Evolutionary conservation across 2,329 filamentous ascomycete genomes (phyloP).

Genomic region (Ciborinia camelliae): DNA sequence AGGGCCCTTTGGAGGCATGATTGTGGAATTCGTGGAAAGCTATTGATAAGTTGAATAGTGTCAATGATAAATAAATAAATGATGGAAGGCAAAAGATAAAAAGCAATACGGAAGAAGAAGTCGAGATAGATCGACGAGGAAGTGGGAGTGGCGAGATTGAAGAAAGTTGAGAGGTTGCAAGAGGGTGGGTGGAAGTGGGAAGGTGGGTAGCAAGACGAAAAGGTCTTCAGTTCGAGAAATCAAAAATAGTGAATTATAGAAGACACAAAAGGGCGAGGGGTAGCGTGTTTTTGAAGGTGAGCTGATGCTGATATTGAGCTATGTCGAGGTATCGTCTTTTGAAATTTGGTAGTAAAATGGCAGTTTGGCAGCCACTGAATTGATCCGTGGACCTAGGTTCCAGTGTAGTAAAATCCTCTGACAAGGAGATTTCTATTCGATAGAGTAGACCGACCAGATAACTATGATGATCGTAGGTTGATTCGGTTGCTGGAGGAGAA

Average conservation of each 20-base stretch:
- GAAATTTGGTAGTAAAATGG: background rate
- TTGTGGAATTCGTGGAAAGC: background rate
- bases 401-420: background rate
- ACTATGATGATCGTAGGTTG: background rate
- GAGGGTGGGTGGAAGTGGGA: background rate
- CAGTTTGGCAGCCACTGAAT: background rate
- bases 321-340: background rate
- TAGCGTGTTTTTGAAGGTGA: background rate
- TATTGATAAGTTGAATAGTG: background rate
- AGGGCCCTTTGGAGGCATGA: background rate
- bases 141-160: background rate
- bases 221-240: background rate
- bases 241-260: slow-evolving; percentile 13
- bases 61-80: background rate
- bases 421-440: fast-evolving
- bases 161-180: background rate
- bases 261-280: background rate
- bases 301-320: background rate
- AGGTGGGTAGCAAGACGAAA: background rate
- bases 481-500: background rate
- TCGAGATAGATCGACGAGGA: background rate
- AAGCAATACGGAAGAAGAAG: background rate
- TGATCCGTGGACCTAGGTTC: background rate
- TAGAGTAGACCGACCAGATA: no score
- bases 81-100: background rate